Conservation (phyloP, 1,284 basidiomycete genomes). For the Apiotrichum montevideense region DNA sequence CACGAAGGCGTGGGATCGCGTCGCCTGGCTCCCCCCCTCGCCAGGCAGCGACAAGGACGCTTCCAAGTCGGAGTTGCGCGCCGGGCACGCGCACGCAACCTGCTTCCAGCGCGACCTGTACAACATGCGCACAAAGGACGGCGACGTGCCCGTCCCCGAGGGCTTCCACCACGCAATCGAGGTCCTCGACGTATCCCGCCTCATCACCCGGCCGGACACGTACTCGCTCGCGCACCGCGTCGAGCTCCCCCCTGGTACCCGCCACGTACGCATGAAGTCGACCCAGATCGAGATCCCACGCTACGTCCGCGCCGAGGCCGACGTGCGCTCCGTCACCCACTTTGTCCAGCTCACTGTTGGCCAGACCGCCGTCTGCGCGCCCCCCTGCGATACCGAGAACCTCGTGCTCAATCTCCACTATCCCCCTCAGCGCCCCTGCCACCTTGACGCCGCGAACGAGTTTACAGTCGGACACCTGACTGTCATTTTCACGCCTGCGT, state of each 20-base stretch:
- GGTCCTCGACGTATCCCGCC: neutral
- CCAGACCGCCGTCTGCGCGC: neutral
- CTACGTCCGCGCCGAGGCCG: neutral
- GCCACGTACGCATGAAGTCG: neutral
- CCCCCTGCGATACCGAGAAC: neutral
- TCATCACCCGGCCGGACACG: neutral
- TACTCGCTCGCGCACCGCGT: neutral
- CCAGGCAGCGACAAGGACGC: neutral
- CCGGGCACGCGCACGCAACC: neutral
- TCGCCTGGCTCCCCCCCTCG: neutral
- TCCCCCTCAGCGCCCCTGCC: neutral
- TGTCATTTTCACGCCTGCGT: neutral
- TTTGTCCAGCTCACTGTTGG: neutral
- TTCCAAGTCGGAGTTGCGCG: too few relatives aligned
- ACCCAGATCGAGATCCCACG: neutral
- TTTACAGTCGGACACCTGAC: neutral
- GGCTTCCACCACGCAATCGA: neutral
- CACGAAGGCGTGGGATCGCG: neutral
- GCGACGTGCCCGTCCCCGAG: neutral
- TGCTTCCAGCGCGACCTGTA: conserved; percentile 1
- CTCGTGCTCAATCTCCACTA: neutral
- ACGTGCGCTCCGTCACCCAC: neutral
- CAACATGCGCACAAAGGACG: neutral
- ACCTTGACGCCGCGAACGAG: neutral
- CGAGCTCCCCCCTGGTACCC: neutral